Conservation (phyloP, 129 eudicot genomes). For the Flaveria brownii region DNA sequence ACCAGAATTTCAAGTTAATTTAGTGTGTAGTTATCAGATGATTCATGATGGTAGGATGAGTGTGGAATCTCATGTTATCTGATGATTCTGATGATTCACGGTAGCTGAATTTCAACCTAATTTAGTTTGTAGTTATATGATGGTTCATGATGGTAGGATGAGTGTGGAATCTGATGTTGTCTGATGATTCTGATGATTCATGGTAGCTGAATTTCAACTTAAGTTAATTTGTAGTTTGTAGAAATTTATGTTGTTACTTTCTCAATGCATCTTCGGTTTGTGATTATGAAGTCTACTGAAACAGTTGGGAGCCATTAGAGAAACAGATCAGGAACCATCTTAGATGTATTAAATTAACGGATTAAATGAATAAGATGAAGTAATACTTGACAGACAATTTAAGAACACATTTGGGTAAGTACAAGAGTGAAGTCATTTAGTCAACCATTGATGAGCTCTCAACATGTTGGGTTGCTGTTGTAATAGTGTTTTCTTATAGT, state of each 20-base stretch:
- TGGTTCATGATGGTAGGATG: too few relatives aligned
- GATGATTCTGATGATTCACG: too few relatives aligned
- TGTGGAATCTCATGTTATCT: too few relatives aligned
- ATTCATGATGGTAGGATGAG: neutral
- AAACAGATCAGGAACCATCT: conserved; percentile 2
- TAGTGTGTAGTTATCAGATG: neutral
- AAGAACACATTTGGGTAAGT: neutral
- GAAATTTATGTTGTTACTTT: too few relatives aligned
- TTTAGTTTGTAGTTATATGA: too few relatives aligned
- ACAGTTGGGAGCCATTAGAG: neutral
- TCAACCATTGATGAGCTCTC: neutral
- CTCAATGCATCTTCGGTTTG: neutral
- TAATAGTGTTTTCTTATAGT: neutral
- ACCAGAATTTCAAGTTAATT: neutral
- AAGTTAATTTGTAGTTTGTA: too few relatives aligned
- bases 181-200: too few relatives aligned
- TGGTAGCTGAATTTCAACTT: too few relatives aligned
- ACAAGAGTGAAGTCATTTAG: neutral
- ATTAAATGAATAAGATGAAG: neutral
- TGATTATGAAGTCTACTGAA: neutral
- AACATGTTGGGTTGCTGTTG: neutral
- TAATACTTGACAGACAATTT: neutral
- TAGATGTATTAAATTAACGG: neutral
- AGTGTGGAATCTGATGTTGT: too few relatives aligned
- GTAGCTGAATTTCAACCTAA: neutral